Conservation (phyloP, 2,329 filamentous ascomycete species). For the Thelonectria blattea region DNA sequence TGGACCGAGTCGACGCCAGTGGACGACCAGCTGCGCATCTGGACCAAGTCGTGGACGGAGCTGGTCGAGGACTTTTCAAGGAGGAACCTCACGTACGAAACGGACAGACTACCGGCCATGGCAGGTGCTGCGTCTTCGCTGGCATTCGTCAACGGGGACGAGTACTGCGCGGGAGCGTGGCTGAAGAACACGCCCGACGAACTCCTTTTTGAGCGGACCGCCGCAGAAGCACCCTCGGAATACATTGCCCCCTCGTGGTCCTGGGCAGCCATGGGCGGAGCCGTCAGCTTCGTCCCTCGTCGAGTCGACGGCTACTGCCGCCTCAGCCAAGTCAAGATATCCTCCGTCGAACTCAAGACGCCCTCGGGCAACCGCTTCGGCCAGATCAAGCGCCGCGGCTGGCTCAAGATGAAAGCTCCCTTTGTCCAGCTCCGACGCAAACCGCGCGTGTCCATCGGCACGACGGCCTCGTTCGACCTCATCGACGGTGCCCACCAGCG, state of each 20-base stretch:
- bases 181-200: slow-evolving; percentile 7
- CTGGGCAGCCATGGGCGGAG: background rate
- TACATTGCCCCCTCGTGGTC: slow-evolving; percentile 8
- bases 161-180: slow-evolving; percentile 7
- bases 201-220: slow-evolving; percentile 1
- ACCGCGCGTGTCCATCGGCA: background rate
- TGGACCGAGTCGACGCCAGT: slow-evolving; percentile 4
- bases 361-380: slow-evolving; percentile 9
- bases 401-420: slow-evolving; percentile 7
- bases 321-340: slow-evolving; percentile 6
- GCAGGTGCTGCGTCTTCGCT: background rate
- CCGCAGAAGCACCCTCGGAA: background rate
- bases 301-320: slow-evolving; percentile 3
- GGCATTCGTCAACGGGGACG: slow-evolving; percentile 1
- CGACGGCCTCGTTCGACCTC: background rate
- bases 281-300: slow-evolving; percentile 2
- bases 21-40: slow-evolving; percentile 4
- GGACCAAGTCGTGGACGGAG: slow-evolving; percentile 6
- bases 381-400: slow-evolving; percentile 5
- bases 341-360: background rate
- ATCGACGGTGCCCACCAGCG: background rate
- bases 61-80: slow-evolving; percentile 7
- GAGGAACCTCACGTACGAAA: slow-evolving; percentile 10
- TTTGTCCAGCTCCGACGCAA: slow-evolving; percentile 1
- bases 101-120: slow-evolving; percentile 10